Evolutionary conservation across 495 filamentous ascomycete genomes (phyloP).

Genomic region (Penicillium silybi): DNA sequence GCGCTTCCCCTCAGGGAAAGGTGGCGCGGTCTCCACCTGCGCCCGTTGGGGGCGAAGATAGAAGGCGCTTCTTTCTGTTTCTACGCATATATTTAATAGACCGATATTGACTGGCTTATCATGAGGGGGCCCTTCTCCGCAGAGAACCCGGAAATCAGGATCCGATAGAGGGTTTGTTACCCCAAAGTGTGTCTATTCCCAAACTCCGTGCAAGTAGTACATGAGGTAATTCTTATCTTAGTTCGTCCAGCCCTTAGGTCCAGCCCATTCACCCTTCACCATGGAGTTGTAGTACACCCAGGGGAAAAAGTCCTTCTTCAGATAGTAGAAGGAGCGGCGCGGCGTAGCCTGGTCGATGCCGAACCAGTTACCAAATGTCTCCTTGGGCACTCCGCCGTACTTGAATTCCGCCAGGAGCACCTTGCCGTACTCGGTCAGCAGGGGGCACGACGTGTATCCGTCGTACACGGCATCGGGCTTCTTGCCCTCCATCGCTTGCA

Average conservation of each 20-base stretch:
- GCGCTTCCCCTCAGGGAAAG: not conserved
- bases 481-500: slow-evolving; percentile 52
- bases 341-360: slow-evolving; percentile 57
- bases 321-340: slow-evolving; percentile 53
- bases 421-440: slow-evolving; percentile 63
- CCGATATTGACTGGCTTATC: slow-evolving; percentile 1
- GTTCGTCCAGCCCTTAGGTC: slow-evolving; percentile 51
- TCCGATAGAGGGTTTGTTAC: not conserved
- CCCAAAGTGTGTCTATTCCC: not conserved
- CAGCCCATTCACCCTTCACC: slow-evolving; percentile 61
- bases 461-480: slow-evolving; percentile 51
- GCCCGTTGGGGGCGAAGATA: slow-evolving; percentile 3
- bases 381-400: slow-evolving; percentile 67
- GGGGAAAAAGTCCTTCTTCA: slow-evolving; percentile 72
- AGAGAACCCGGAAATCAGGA: not conserved
- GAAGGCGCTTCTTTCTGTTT: slow-evolving; percentile 4
- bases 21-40: not conserved
- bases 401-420: slow-evolving; percentile 69
- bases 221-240: not conserved
- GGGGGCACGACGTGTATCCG: slow-evolving; percentile 66
- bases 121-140: not conserved
- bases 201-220: not conserved
- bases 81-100: slow-evolving; percentile 13
- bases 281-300: slow-evolving; percentile 59
- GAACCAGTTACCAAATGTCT: slow-evolving; percentile 57